Evolutionary conservation across 768 basidiomycete genomes (phyloP).

Genomic region (Boletus edulis): DNA sequence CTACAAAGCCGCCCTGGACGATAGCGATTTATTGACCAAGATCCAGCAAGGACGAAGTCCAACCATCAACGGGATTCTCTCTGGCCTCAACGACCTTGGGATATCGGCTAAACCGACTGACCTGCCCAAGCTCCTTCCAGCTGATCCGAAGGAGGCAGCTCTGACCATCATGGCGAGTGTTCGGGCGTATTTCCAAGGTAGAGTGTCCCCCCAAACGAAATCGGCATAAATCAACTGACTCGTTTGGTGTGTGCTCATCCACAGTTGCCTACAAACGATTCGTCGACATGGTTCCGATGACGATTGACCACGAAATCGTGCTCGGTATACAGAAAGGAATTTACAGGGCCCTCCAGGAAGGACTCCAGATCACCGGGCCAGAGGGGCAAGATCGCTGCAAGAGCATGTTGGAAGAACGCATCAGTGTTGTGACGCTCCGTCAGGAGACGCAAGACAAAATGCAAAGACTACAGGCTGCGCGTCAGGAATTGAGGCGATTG

Average conservation of each 20-base stretch:
- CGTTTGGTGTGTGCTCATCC: neutral
- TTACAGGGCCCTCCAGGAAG: conserved; percentile 42
- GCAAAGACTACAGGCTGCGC: conserved; percentile 47
- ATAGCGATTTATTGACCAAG: conserved; percentile 2
- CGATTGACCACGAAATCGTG: conserved; percentile 39
- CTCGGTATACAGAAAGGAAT: conserved; percentile 49
- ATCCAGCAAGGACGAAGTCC: neutral
- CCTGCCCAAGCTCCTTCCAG: conserved; percentile 47
- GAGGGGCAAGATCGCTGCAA: conserved; percentile 47
- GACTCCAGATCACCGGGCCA: conserved; percentile 50
- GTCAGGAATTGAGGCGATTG: conserved; percentile 34
- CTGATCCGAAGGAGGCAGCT: conserved; percentile 53
- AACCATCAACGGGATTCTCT: conserved; percentile 30
- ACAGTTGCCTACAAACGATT: conserved; percentile 50
- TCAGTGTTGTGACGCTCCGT: conserved; percentile 42
- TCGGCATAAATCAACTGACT: neutral
- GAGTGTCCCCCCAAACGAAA: neutral
- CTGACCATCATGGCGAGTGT: conserved; percentile 69
- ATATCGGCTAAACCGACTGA: conserved; percentile 40
- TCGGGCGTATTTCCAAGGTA: conserved; percentile 75
- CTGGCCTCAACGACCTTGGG: conserved; percentile 15
- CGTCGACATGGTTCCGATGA: conserved; percentile 41
- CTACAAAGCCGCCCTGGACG: conserved; percentile 39
- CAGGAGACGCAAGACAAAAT: conserved; percentile 50
- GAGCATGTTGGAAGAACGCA: conserved; percentile 52